These are phyloP conservation scores for Ascobolus immersus DNA, from an alignment of 495 filamentous ascomycete species.

Conservation along the genomic window DNA sequence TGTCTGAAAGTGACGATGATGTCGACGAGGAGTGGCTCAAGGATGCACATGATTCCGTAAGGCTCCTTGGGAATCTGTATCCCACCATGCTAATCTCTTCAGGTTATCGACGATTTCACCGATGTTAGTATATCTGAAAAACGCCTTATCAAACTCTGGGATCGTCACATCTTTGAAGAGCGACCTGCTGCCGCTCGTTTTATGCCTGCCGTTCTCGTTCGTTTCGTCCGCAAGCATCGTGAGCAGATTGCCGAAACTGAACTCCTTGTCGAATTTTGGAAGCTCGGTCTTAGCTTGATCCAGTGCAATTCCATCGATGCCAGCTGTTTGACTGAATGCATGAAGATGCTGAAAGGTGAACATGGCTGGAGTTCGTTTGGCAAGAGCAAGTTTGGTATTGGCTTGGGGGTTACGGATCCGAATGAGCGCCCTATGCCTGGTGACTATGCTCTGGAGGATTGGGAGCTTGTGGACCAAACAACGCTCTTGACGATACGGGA, in stretches of 20 bases:
- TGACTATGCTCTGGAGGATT: too few relatives aligned
- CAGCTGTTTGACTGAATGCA: constrained; percentile 10
- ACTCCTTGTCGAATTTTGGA: constrained; percentile 14
- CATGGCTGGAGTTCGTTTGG: constrained; percentile 11
- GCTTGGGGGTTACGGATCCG: constrained; percentile 8
- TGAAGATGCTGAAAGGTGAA: constrained; percentile 12
- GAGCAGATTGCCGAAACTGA: constrained; percentile 7
- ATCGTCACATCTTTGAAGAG: constrained; percentile 13
- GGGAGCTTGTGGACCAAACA: too few relatives aligned
- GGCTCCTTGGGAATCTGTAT: constrained; percentile 1
- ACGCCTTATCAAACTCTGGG: constrained; percentile 15
- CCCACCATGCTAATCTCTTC: background rate
- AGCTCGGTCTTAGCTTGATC: constrained; percentile 13
- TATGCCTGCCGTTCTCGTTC: constrained; percentile 11
- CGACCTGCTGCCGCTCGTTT: constrained; percentile 12
- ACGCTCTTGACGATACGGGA: too few relatives aligned
- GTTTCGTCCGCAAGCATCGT: constrained; percentile 9
- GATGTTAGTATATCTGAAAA: constrained; percentile 13
- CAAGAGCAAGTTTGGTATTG: constrained; percentile 9
- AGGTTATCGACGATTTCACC: constrained; percentile 15
- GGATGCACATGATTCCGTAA: constrained; percentile 15
- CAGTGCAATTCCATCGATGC: constrained; percentile 13
- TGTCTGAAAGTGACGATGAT: constrained; percentile 17
- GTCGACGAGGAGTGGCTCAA: constrained; percentile 14
- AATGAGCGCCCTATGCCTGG: too few relatives aligned